Evolutionary conservation across 2,329 filamentous ascomycete genomes (phyloP), one percentile per base, ranked within the genome.

Genomic region (Neobulgaria alba): DNA sequence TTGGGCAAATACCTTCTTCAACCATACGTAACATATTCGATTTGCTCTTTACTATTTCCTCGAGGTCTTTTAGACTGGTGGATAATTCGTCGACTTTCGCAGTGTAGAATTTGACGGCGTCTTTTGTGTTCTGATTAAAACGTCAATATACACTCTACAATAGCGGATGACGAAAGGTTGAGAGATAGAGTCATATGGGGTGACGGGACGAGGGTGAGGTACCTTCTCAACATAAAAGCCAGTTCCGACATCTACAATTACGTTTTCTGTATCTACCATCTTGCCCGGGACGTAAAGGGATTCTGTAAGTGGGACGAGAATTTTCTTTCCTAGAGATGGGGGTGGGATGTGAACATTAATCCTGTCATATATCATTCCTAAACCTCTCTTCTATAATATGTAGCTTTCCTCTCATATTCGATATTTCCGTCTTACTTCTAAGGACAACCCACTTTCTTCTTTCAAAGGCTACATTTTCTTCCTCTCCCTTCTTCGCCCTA

Each of bases 181-280:
- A 14, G n/a, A n/a, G n/a, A n/a, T n/a, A n/a, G n/a, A n/a, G n/a
- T n/a, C n/a, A n/a, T n/a, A n/a, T n/a, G n/a, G n/a, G n/a, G n/a
- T n/a, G n/a, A n/a, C n/a, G n/a, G n/a, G n/a, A n/a, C n/a, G n/a
- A 10, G 16, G 21, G 10, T 8, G 4, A 30, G 36, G 17, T 16
- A 83, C 82, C 77, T 98, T 98, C 66, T 96, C 89, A 39, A 96
- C 81, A 58, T 88, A 89, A 61, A 93, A 96, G 0, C 90, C 90
- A 1, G 90, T 96, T 15, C 90, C 90, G 15, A 95, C 79, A 62
- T 96, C 90, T 30, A 96, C 87, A 43, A 96, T 71, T 5, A 95
- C 87, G 46, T 79, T 80, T 42, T 85, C 75, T 2, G 81, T 73
- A 61, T 82, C 77, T 33, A 83, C 73, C 30, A 96, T 70, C 29